Evolutionary conservation across 257 asterid species (phyloP).

Genomic region (Nicotiana undulata): DNA sequence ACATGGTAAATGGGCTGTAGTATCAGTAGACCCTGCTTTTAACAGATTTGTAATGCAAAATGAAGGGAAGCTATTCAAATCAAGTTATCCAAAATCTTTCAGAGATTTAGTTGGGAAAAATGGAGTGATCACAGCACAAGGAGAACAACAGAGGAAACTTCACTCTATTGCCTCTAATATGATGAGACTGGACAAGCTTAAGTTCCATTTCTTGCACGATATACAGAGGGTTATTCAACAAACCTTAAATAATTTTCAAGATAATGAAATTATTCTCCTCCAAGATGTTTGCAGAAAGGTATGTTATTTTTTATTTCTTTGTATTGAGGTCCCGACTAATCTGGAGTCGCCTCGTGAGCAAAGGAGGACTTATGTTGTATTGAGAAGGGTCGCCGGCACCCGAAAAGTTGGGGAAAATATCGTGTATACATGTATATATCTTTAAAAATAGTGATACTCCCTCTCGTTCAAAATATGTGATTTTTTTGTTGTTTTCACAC

Average conservation of each 20-base stretch:
- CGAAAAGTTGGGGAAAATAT: too few species aligned
- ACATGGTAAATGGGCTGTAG: slow-evolving; percentile 73
- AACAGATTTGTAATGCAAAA: slow-evolving; percentile 80
- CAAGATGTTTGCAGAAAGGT: slow-evolving; percentile 88
- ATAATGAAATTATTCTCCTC: slow-evolving; percentile 52
- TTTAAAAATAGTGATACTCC: too few species aligned
- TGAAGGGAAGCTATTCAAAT: slow-evolving; percentile 68
- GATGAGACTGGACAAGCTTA: slow-evolving; percentile 76
- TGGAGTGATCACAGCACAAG: slow-evolving; percentile 76
- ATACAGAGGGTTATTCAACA: slow-evolving; percentile 47
- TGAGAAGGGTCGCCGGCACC: too few species aligned
- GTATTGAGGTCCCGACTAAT: neutral
- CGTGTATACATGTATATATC: too few species aligned
- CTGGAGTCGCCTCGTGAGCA: neutral
- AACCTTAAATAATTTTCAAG: slow-evolving; percentile 28
- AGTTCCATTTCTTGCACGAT: slow-evolving; percentile 66
- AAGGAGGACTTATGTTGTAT: too few species aligned
- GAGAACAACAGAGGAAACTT: slow-evolving; percentile 72
- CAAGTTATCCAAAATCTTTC: slow-evolving; percentile 91
- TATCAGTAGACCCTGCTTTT: slow-evolving; percentile 74
- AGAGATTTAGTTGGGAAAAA: slow-evolving; percentile 79
- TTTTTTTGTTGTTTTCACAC: too few species aligned
- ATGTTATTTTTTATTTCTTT: neutral
- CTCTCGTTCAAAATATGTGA: too few species aligned
- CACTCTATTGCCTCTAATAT: slow-evolving; percentile 77